Conservation (phyloP, 306 rosid genomes). For the Prunus mira region DNA sequence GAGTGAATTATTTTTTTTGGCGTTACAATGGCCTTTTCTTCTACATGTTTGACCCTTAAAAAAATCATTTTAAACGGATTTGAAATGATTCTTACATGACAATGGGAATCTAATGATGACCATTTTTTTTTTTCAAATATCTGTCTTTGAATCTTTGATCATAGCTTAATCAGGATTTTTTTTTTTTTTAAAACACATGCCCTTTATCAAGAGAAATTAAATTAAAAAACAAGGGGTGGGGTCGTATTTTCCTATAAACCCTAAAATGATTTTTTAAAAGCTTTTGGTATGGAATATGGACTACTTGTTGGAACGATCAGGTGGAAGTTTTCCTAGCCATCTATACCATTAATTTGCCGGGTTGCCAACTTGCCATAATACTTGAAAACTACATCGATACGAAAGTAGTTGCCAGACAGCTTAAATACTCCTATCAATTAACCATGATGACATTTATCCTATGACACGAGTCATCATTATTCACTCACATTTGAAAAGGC, state of each 20-base stretch:
- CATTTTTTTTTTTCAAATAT: neutral
- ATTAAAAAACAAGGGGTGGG: neutral
- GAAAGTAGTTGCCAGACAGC: neutral
- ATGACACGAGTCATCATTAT: no score
- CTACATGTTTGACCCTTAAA: neutral
- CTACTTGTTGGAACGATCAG: conserved; percentile 4
- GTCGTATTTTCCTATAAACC: neutral
- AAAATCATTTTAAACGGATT: neutral
- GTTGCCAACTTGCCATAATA: neutral
- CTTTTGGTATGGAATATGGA: neutral
- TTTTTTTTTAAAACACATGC: no score
- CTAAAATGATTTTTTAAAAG: neutral
- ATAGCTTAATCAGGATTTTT: conserved; percentile 3
- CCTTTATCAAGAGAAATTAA: neutral
- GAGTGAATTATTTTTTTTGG: neutral
- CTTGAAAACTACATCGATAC: neutral
- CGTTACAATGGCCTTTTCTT: neutral
- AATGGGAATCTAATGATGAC: neutral
- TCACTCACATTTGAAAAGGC: neutral
- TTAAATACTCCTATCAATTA: no score
- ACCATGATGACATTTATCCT: no score
- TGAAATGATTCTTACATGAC: neutral
- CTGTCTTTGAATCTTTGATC: neutral
- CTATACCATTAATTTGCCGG: neutral
- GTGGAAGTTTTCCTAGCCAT: neutral